A percentile compares a stretch with the other conserved stretches of the same genome.
Evolutionary conservation across 352 stramenopile species (phyloP).

Genomic region (Thalassiosira pacifica): DNA sequence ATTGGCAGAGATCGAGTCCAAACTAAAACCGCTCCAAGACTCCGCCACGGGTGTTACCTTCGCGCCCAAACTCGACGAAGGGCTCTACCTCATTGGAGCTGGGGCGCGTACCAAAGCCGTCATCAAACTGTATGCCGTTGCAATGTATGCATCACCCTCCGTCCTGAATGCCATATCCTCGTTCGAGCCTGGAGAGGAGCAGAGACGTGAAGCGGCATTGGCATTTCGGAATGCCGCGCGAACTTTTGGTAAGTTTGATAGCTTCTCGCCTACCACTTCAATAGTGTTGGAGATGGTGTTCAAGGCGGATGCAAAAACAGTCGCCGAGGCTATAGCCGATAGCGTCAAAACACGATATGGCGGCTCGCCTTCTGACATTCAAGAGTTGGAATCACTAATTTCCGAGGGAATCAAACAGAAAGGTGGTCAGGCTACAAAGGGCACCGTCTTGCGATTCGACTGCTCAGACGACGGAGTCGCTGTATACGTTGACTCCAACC

Average conservation of each 20-base stretch:
- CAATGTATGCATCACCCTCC: slow-evolving; percentile 31
- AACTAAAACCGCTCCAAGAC: slow-evolving; percentile 27
- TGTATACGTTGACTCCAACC: slow-evolving; percentile 52
- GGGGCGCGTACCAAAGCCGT: slow-evolving; percentile 38
- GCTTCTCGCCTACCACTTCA: slow-evolving; percentile 19
- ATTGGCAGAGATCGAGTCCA: slow-evolving; percentile 18
- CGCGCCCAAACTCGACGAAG: slow-evolving; percentile 26
- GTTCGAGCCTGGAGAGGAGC: slow-evolving; percentile 12
- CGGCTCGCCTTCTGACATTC: slow-evolving; percentile 4
- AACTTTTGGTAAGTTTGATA: slow-evolving; percentile 28
- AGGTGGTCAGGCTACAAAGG: slow-evolving; percentile 50
- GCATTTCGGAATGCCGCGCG: slow-evolving; percentile 22
- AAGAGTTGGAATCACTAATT: slow-evolving; percentile 38
- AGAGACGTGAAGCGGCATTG: slow-evolving; percentile 6
- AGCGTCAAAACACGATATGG: slow-evolving; percentile 22
- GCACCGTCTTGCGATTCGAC: slow-evolving; percentile 63
- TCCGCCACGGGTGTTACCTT: slow-evolving; percentile 11
- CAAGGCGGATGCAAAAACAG: slow-evolving; percentile 19
- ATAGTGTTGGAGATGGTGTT: slow-evolving; percentile 37
- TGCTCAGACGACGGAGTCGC: slow-evolving; percentile 33
- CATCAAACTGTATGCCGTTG: slow-evolving; percentile 55
- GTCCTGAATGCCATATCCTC: slow-evolving; percentile 42
- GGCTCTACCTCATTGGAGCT: slow-evolving; percentile 35
- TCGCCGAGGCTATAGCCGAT: slow-evolving; percentile 31
- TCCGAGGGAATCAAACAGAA: slow-evolving; percentile 38